Base-by-base conservation (phyloP, 2,329 filamentous ascomycete species). In the Arthrobotrys iridis region DNA sequence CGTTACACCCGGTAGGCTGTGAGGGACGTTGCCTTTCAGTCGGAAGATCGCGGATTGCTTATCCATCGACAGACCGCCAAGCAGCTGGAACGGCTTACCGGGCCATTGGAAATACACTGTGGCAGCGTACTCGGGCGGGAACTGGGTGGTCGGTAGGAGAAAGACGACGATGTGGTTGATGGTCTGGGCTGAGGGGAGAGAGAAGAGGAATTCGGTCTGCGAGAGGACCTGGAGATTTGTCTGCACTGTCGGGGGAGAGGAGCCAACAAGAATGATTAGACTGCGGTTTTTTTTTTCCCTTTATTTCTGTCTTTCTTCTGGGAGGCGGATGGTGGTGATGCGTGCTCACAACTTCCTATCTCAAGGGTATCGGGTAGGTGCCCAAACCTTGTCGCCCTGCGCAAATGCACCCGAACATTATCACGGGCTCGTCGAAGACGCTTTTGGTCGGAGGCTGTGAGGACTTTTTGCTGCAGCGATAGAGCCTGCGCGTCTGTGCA, bases 1-100 rank as follows among this genome's bases (percentile, higher is more conserved):
- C 24, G 60, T 26, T 11, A 8, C 40, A 30, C 3, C 79, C 11
- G 33, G 35, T 45, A 35, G 24, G 11, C 13, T 20, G 22, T 40
- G 22, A 2, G 28, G 1, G 79, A 78, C 55, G 85, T 86, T 77
- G 96, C 85, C 81, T 91, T 93, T 74, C 10, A 79, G 28, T 2
- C 79, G 66, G 85, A 98, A 97, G 68, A 98, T 91, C 35, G 93
- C 93, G 78, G 91, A 94, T 79, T 95, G 93, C 81, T 97, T 97
- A 67, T 93, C 93, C 35, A 91, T 90, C 0, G 92, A 93, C 66
- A 99, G 89, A 55, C 90, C 95, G 77, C 96, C 95, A 3, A 98
- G 88, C 79, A 99, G 92, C 74, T 87, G 89, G 84, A 96, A 96
- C 50, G 90, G 87, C 41, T 82, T 82, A 6, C 83, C 83, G 2